Base-by-base conservation (phyloP, 1,284 basidiomycete species). In the Fomitiporia mediterranea region DNA sequence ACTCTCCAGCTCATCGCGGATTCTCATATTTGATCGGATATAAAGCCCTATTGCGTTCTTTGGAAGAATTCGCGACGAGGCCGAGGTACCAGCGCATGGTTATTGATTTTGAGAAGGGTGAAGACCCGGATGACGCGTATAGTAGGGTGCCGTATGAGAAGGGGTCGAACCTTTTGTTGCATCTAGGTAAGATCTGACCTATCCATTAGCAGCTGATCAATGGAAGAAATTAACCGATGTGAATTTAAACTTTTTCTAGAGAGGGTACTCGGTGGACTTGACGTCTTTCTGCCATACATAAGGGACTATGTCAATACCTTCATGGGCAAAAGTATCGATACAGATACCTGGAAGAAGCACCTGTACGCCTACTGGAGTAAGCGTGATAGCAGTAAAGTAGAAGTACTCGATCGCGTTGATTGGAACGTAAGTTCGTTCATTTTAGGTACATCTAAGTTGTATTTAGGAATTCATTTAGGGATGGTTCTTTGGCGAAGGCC, bases 401-500 rank as follows among this genome's bases (percentile, higher is more conserved):
- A 84, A 61, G 79, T 80, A 28, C 78, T 98, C 35, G 77, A 89
- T 61, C 77, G 72, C 49, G 78, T 97, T 39, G 84, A 94, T 65
- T 95, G 88, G 83, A 73, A 94, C 66, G 91, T 86, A 61, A 60
- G 80, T 23, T 48, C 47, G 47, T 28, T 53, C 32, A 17, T 40
- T 39, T 21, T 64, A 59, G 59, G 58, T n/a, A 3, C 25, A 44
- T 7, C 13, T n/a, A 15, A 15, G 27, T 15, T 13, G 44, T 11
- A 8, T 17, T 46, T 8, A 27, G 11, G 13, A 3, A 30, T 46
- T 8, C 44, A 9, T 13, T 4, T 64, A 92, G 80, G 85, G 80
- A 43, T 98, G 94, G 94, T 74, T 96, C 43, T 82, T 89, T 64
- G 94, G 94, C 39, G 86, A 89, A 67, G 93, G 94, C 0, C 61